A percentile compares a stretch with the other conserved stretches of the same genome.
phyloP scores from a whole-genome alignment of 1,284 basidiomycete genomes.

The Hemileia vastatrix region DNA sequence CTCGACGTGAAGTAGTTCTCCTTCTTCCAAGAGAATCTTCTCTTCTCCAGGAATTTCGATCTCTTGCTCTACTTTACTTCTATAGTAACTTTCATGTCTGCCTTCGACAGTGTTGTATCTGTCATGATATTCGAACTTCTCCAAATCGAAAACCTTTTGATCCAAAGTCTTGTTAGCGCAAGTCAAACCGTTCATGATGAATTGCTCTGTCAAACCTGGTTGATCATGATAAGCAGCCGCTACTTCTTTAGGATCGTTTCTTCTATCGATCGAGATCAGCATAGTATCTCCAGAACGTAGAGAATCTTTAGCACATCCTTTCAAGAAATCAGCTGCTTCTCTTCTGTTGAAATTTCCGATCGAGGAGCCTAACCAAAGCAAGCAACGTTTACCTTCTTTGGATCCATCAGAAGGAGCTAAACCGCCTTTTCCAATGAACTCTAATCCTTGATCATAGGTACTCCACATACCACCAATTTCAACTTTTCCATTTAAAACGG shows the following conservation, averaged over 20 bases:
- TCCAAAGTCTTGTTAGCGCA: slow-evolving; percentile 42
- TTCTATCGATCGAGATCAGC: slow-evolving; percentile 71
- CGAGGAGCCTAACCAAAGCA: slow-evolving; percentile 89
- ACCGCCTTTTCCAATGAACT: slow-evolving; percentile 49
- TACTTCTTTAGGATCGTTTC: slow-evolving; percentile 59
- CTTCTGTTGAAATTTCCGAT: slow-evolving; percentile 81
- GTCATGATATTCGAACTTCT: slow-evolving; percentile 74
- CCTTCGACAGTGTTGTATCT: too few relatives aligned
- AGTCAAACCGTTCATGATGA: slow-evolving; percentile 83
- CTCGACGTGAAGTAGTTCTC: slow-evolving; percentile 77
- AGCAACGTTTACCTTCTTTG: slow-evolving; percentile 33
- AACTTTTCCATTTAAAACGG: slow-evolving; percentile 34
- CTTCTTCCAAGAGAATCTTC: slow-evolving; percentile 38
- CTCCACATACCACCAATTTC: slow-evolving; percentile 62
- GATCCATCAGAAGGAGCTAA: slow-evolving; percentile 29
- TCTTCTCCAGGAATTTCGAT: slow-evolving; percentile 50
- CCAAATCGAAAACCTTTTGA: slow-evolving; percentile 52
- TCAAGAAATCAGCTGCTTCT: slow-evolving; percentile 65
- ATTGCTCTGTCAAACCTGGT: slow-evolving; percentile 62
- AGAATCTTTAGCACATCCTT: slow-evolving; percentile 53
- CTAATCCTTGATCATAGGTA: slow-evolving; percentile 70
- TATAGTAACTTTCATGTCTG: slow-evolving; percentile 76
- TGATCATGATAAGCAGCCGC: slow-evolving; percentile 53
- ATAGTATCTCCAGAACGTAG: slow-evolving; percentile 55
- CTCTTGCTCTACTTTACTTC: slow-evolving; percentile 57